Evolutionary conservation across 306 rosid genomes (phyloP).

Genomic region (Cucurbita ficifolia): DNA sequence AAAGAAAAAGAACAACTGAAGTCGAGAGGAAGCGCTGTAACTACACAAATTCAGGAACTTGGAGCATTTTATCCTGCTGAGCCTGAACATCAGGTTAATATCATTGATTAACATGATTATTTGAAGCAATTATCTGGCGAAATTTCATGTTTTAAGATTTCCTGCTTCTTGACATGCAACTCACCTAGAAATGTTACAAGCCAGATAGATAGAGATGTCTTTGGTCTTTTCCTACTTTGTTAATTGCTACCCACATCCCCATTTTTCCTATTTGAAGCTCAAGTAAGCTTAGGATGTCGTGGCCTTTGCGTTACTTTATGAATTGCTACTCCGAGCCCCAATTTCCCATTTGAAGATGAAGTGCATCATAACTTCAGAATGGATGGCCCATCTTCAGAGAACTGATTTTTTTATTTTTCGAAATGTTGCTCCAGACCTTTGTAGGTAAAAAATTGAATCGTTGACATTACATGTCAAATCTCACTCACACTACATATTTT

Average conservation of each 20-base stretch:
- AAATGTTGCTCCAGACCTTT: background rate
- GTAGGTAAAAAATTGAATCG: background rate
- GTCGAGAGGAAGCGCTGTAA: conserved; percentile 62
- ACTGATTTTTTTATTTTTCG: background rate
- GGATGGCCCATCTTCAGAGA: background rate
- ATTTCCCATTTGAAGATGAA: background rate
- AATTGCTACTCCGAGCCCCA: background rate
- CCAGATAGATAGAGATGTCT: background rate
- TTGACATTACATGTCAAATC: background rate
- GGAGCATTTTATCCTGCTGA: conserved; percentile 67
- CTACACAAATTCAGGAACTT: conserved; percentile 65
- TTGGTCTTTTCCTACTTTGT: background rate
- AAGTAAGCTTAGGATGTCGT: background rate
- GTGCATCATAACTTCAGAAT: background rate
- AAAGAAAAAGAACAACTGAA: conserved; percentile 78
- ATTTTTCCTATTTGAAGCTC: background rate
- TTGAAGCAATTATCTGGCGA: background rate
- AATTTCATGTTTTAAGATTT: background rate
- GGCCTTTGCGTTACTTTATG: background rate
- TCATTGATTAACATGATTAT: background rate
- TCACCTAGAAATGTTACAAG: background rate
- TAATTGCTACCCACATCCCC: background rate
- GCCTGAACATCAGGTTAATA: conserved; percentile 80
- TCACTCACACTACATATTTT: background rate
- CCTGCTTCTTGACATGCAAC: background rate